These are phyloP conservation scores for Melaleuca alternifolia DNA, from an alignment of 345 rosid genomes.

Conservation along the genomic window DNA sequence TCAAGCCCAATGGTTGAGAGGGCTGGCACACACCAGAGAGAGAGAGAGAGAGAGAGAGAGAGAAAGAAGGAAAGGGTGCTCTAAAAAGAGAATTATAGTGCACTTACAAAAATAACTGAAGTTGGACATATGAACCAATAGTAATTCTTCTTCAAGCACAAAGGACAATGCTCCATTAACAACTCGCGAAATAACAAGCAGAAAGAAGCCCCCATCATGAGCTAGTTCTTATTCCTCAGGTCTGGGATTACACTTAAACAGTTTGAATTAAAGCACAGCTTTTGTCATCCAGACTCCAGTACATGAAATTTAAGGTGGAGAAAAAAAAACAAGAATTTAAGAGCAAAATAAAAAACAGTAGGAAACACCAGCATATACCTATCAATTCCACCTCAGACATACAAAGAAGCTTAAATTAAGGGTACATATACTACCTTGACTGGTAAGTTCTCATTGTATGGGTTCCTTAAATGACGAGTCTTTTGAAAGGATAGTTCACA, in stretches of 20 bases:
- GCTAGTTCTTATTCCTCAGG: background rate
- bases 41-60: background rate
- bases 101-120: background rate
- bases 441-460: slow-evolving; percentile 93
- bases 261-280: background rate
- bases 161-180: background rate
- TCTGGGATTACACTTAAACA: background rate
- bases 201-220: background rate
- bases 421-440: slow-evolving; percentile 56
- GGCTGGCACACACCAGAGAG: background rate
- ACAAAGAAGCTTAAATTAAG: background rate
- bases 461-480: slow-evolving; percentile 89
- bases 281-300: background rate
- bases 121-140: background rate
- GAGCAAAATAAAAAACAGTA: background rate
- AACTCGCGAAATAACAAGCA: background rate
- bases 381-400: background rate
- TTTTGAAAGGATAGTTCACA: slow-evolving; percentile 94
- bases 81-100: background rate
- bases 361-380: background rate
- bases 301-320: background rate
- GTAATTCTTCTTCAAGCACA: background rate
- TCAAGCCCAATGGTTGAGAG: background rate
- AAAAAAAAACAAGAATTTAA: background rate
- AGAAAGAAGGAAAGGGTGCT: background rate